Evolutionary conservation across 164 flowering plant genomes (phyloP), one percentile per base, ranked within the genome.

Genomic region (Tinospora cordifolia): DNA sequence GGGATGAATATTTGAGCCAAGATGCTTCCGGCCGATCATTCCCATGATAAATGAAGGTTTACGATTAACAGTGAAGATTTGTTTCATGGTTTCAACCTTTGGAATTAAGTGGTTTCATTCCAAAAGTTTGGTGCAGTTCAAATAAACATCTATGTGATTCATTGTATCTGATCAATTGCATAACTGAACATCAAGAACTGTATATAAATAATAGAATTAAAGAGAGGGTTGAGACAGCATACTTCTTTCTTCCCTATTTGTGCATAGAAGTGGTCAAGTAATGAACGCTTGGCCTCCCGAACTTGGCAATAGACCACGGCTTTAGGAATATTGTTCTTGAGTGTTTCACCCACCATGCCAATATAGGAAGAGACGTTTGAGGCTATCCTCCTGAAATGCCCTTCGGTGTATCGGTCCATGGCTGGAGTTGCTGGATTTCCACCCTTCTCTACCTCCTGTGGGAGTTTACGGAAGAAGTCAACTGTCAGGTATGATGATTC

Each of bases 201-300:
- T 47, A 44, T 8, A 22, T 22, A 46, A 46, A 10, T 0, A 30
- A 9, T 9, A 19, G 19, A 22, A 8, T 2, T 19, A 40, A 19
- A 63, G 30, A 60, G 9, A 64, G n/a, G 51, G 68, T 24, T 14
- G 13, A n/a, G 51, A 10, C 17, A 21, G 54, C 22, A 51, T 75
- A 83, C 96, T 91, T 90, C 93, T 75, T 81, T 88, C 79, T 75
- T 88, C 40, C 89, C 93, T 22, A 90, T 62, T 72, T 83, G 91
- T 13, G 80, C 63, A 71, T 88, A 90, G 78, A 90, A 88, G 81
- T 80, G 69, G 74, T 83, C 66, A 6, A 88, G 86, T 44, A 88
- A 75, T 17, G 81, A 76, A 39, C 75, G 79, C 75, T 85, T 88
- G 65, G 92, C 90, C 72, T 86, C 86, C 74, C 82, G 82, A 66